Evolutionary conservation across 345 rosid genomes (phyloP).

Genomic region (Balakata baccata): DNA sequence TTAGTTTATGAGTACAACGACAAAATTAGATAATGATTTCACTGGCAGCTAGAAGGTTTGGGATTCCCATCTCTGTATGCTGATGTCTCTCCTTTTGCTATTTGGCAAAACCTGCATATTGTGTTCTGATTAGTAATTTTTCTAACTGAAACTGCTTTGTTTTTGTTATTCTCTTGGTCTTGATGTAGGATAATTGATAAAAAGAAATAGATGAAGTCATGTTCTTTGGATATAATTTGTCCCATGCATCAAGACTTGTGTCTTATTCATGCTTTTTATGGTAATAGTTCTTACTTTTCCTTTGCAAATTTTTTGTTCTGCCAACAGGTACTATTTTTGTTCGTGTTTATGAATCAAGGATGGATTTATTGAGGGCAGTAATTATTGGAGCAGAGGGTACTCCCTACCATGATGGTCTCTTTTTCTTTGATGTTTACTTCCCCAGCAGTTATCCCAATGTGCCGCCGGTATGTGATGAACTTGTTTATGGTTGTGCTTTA

Average conservation of each 20-base stretch:
- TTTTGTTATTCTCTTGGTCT: background rate
- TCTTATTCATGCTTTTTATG: background rate
- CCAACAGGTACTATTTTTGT: conserved; percentile 74
- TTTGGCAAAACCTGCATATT: background rate
- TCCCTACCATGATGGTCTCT: conserved; percentile 94
- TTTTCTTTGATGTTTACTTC: conserved; percentile 83
- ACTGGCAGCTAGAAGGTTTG: background rate
- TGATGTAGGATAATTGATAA: background rate
- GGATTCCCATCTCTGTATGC: background rate
- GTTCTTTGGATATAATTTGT: background rate
- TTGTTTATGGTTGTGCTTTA: conserved; percentile 6
- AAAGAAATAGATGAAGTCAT: background rate
- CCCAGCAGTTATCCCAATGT: conserved; percentile 63
- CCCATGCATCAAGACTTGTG: background rate
- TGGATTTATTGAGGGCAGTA: conserved; percentile 93
- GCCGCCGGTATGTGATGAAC: conserved; percentile 62
- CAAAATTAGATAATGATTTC: background rate
- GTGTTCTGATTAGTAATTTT: background rate
- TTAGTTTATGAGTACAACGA: background rate
- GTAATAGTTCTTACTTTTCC: conserved; percentile 4
- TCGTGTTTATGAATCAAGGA: conserved; percentile 84
- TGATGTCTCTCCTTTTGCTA: background rate
- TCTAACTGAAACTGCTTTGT: background rate
- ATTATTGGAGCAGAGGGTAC: conserved; percentile 91
- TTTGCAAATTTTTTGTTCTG: conserved; percentile 5